Conservation (phyloP, 2,329 filamentous ascomycete genomes). For the Hypoxylon sp. region DNA sequence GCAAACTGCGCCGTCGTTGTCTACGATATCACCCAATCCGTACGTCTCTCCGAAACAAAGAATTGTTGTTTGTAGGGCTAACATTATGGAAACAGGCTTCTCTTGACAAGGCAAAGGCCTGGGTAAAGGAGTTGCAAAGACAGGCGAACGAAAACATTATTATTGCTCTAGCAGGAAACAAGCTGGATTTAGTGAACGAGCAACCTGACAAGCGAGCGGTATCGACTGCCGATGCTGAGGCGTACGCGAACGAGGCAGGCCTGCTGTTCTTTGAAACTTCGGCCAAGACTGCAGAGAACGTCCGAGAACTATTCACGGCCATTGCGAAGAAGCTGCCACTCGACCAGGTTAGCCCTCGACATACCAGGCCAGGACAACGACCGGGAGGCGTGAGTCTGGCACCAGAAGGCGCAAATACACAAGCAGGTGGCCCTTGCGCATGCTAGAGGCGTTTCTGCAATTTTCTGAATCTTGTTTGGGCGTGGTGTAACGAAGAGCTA, state of each 20-base stretch:
- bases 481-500: conserved; percentile 36
- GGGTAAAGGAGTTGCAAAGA: conserved; percentile 98
- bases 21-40: conserved; percentile 99
- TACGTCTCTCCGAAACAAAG: conserved; percentile 63
- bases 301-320: conserved; percentile 93
- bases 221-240: conserved; percentile 87
- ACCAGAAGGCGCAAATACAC: conserved; percentile 69
- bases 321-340: conserved; percentile 98
- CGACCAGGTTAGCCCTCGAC: conserved; percentile 94
- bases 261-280: conserved; percentile 99
- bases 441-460: conserved; percentile 59
- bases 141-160: conserved; percentile 99
- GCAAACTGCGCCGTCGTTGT: conserved; percentile 99
- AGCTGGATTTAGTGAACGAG: conserved; percentile 94
- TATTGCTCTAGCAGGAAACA: conserved; percentile 97
- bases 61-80: conserved; percentile 36
- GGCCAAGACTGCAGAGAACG: conserved; percentile 97
- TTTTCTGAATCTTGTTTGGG: conserved; percentile 36
- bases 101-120: conserved; percentile 98
- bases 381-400: conserved; percentile 68
- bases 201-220: conserved; percentile 97
- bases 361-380: conserved; percentile 76
- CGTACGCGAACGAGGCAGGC: conserved; percentile 92
- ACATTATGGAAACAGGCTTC: conserved; percentile 74
- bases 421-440: conserved; percentile 67